Base-by-base conservation (phyloP, 805 yeast genomes). In the Cyberlindnera nakhonratchasimensis region DNA sequence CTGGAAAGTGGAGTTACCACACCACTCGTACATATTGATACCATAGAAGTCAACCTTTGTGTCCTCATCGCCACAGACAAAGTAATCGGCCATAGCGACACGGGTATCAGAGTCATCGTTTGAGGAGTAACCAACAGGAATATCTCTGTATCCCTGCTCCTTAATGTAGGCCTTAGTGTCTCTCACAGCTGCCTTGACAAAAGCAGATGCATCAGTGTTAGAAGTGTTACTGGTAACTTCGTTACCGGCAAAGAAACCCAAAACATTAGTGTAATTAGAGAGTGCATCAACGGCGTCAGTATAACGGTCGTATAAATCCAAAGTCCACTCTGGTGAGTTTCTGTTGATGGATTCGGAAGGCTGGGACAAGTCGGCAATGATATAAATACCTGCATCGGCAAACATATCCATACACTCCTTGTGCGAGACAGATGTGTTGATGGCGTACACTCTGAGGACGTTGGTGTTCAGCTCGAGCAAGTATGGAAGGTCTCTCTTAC, bases 181-280 rank as follows among this genome's bases (percentile, higher is more conserved):
- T 65, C 96, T 81, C 52, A 87, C 71, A 23, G 95, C 95, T 41
- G 96, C 96, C 72, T 87, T 87, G 50, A 88, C 90, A 58, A 79
- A 86, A 4, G 95, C 84, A 32, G 95, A 86, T 37, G 95, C 80
- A 53, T 79, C 83, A 22, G 93, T 77, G 67, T 83, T 86, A 48
- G 84, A 62, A 25, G 60, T 61, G 60, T 82, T 81, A 63, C 86
- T 86, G 55, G 86, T 75, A 47, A 87, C 95, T 72, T 87, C 96
- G 64, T 87, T 87, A 61, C 96, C 96, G 39, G 96, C 96, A 63
- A 87, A 86, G 74, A 86, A 88, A 20, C 95, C 96, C 47, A 87
- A 71, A 31, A 83, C 80, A 64, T 87, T 87, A 37, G 80, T 65
- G 69, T 86, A 87, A 58, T 75, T 72, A 45, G 78, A 75, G 63